These are phyloP conservation scores for Starmerella khaoyaiensis DNA, from an alignment of 805 yeast genomes.

Conservation along the genomic window DNA sequence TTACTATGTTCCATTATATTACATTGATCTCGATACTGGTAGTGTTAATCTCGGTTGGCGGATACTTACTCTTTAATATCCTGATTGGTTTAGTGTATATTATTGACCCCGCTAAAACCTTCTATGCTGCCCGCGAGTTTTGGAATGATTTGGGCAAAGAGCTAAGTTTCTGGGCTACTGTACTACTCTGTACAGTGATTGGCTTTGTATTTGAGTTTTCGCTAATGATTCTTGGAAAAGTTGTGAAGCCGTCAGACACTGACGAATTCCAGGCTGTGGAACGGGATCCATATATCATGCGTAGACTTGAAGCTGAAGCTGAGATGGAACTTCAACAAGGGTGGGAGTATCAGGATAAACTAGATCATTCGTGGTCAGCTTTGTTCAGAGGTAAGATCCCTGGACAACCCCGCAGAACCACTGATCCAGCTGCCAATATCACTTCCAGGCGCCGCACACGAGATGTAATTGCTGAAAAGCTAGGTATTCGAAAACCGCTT, in stretches of 20 bases:
- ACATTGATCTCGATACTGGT: constrained; percentile 58
- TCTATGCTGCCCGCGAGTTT: constrained; percentile 59
- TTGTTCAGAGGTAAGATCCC: constrained; percentile 31
- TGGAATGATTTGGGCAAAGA: constrained; percentile 64
- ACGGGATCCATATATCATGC: constrained; percentile 50
- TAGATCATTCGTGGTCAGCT: constrained; percentile 59
- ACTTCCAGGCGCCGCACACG: constrained; percentile 16
- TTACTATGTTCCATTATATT: constrained; percentile 57
- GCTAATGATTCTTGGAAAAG: constrained; percentile 42
- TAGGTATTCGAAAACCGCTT: constrained; percentile 23
- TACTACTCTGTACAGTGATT: constrained; percentile 42
- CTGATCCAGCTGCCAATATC: background rate
- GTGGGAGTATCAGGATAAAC: constrained; percentile 34
- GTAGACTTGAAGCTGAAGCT: constrained; percentile 59
- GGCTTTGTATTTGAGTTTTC: constrained; percentile 57
- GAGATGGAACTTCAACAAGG: constrained; percentile 57
- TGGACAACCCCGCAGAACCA: constrained; percentile 14
- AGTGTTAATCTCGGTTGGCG: constrained; percentile 57
- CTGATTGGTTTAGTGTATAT: constrained; percentile 58
- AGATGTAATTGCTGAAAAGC: constrained; percentile 21
- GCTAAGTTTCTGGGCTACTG: constrained; percentile 73
- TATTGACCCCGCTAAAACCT: constrained; percentile 42
- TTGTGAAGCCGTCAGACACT: constrained; percentile 56
- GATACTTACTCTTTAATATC: constrained; percentile 77
- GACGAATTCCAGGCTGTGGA: constrained; percentile 72